phyloP scores from a whole-genome alignment of 768 basidiomycete species.

The Gymnopilus junonius region DNA sequence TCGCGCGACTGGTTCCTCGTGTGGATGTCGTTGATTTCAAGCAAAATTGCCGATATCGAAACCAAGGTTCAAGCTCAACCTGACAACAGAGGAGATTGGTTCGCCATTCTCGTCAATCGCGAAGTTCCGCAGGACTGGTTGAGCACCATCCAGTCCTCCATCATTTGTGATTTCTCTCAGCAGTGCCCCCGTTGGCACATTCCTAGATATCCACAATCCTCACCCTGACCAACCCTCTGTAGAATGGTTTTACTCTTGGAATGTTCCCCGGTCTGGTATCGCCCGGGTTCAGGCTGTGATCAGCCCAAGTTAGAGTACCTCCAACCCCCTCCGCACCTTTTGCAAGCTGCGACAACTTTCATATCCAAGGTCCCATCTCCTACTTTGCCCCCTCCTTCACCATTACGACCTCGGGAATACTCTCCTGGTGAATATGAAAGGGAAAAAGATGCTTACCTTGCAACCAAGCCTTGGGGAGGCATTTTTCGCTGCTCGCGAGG shows the following conservation, averaged over 20 bases:
- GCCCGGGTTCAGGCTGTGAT: neutral
- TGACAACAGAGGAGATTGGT: constrained; percentile 1
- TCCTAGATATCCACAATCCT: neutral
- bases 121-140: neutral
- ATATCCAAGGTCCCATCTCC: neutral
- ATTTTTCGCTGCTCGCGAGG: neutral
- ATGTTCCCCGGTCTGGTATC: constrained; percentile 16
- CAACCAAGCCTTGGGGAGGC: constrained; percentile 3
- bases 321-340: neutral
- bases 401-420: neutral
- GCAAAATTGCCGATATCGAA: neutral
- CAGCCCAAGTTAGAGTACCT: neutral
- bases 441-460: neutral
- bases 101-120: neutral
- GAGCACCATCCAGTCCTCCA: neutral
- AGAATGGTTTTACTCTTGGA: neutral
- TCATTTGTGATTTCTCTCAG: constrained; percentile 2
- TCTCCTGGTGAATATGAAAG: neutral
- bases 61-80: neutral
- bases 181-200: constrained; percentile 1
- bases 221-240: neutral
- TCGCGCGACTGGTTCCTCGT: constrained; percentile 12
- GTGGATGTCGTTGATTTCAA: constrained; percentile 8
- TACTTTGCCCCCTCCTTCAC: neutral
- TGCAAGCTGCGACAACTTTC: neutral